Conservation (phyloP, 306 rosid genomes). For the Trifolium subterraneum region DNA sequence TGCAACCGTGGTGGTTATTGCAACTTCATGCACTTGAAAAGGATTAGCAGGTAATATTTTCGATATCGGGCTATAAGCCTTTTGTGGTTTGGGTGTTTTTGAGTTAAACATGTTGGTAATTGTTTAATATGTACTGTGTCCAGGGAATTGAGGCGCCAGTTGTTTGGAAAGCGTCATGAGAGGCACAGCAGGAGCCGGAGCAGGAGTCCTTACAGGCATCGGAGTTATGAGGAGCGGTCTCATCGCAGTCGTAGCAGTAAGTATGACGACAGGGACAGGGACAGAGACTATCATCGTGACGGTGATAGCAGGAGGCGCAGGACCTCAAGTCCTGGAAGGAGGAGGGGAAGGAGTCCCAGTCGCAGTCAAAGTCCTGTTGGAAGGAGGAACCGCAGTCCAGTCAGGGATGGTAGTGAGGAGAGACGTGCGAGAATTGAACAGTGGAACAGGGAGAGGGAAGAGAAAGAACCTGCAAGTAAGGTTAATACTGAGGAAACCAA, state of each 20-base stretch:
- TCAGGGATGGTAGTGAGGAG: constrained; percentile 84
- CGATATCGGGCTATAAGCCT: too few species aligned
- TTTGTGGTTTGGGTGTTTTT: background rate
- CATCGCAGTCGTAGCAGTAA: constrained; percentile 62
- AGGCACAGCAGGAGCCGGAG: constrained; percentile 70
- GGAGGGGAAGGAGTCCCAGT: constrained; percentile 61
- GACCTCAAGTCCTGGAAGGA: constrained; percentile 65
- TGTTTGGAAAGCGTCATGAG: constrained; percentile 55
- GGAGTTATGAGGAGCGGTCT: constrained; percentile 71
- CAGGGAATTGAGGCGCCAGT: constrained; percentile 75
- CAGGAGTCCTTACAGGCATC: constrained; percentile 74
- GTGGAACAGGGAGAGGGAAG: constrained; percentile 84
- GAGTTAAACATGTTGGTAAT: background rate
- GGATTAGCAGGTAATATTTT: constrained; percentile 58
- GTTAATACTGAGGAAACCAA: constrained; percentile 35
- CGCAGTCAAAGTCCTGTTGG: constrained; percentile 61
- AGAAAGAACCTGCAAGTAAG: constrained; percentile 46
- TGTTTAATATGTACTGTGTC: background rate
- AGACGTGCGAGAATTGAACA: constrained; percentile 86
- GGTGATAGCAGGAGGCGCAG: constrained; percentile 63
- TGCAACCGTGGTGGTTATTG: constrained; percentile 82
- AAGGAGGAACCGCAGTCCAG: constrained; percentile 64
- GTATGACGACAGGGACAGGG: constrained; percentile 61
- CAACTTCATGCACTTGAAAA: constrained; percentile 80
- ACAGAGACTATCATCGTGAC: constrained; percentile 57